Evolutionary conservation across 2,329 filamentous ascomycete genomes (phyloP).

Genomic region (Arthrinium phaeospermum): DNA sequence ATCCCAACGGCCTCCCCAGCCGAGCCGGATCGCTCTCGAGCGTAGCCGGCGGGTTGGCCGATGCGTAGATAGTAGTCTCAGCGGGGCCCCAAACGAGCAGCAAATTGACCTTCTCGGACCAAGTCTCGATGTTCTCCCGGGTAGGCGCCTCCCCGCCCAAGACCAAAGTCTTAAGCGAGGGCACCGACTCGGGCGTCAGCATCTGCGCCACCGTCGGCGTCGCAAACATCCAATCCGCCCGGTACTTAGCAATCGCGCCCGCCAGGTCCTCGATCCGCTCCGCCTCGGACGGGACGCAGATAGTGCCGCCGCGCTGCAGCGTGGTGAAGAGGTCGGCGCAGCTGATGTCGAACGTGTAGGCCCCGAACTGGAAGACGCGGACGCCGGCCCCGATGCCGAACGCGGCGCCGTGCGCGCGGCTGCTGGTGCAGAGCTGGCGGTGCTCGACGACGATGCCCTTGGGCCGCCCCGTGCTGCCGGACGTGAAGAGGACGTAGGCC

Average conservation of each 20-base stretch:
- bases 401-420: conserved; percentile 32
- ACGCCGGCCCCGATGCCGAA: conserved; percentile 51
- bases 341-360: conserved; percentile 21
- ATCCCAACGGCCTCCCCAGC: conserved; percentile 15
- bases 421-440: conserved; percentile 8
- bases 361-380: conserved; percentile 30
- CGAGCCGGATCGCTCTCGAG: no score
- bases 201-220: not conserved
- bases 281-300: conserved; percentile 17
- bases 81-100: conserved; percentile 19
- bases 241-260: not conserved
- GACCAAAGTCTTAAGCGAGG: not conserved
- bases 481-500: conserved; percentile 20
- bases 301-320: conserved; percentile 8
- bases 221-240: not conserved
- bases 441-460: conserved; percentile 24
- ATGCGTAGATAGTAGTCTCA: not conserved
- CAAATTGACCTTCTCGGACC: conserved; percentile 9
- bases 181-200: not conserved
- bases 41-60: not conserved
- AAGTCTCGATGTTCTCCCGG: not conserved
- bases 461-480: conserved; percentile 23
- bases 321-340: conserved; percentile 17
- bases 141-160: not conserved
- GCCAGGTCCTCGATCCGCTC: not conserved